Conservation (phyloP, 495 filamentous ascomycete species). For the Penicillium longicatenatum region DNA sequence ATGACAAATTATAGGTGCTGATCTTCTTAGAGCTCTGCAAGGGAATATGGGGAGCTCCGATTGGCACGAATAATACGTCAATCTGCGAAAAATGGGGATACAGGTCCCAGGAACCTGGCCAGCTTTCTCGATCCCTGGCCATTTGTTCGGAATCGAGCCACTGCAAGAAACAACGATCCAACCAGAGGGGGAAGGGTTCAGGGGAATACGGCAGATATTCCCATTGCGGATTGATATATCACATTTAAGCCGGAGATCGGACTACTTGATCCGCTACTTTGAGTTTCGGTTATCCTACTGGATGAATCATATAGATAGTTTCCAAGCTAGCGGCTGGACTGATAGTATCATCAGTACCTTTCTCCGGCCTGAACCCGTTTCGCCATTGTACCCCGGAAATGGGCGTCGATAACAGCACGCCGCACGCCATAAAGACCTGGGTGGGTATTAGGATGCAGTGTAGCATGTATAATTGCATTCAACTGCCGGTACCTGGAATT, state of each 20-base stretch:
- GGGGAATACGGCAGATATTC: conserved; percentile 17
- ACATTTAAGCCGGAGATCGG: conserved; percentile 28
- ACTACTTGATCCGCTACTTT: conserved; percentile 15
- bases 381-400: background rate
- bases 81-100: background rate
- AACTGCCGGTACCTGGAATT: too few species aligned
- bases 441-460: background rate
- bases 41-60: background rate
- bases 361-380: background rate
- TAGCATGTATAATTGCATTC: background rate
- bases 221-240: conserved; percentile 20
- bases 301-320: conserved; percentile 32
- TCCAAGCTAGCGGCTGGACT: conserved; percentile 15
- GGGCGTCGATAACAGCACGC: background rate
- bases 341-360: conserved; percentile 13
- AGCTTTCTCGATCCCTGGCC: background rate
- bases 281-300: background rate
- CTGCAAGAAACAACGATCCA: background rate
- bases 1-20: conserved; percentile 18
- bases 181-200: background rate
- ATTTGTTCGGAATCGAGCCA: background rate
- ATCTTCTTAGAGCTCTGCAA: background rate
- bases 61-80: background rate
- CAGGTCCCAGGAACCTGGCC: conserved; percentile 9
- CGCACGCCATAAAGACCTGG: background rate